Evolutionary conservation across 768 basidiomycete genomes (phyloP).

Genomic region (Podaxis mareebaensis): DNA sequence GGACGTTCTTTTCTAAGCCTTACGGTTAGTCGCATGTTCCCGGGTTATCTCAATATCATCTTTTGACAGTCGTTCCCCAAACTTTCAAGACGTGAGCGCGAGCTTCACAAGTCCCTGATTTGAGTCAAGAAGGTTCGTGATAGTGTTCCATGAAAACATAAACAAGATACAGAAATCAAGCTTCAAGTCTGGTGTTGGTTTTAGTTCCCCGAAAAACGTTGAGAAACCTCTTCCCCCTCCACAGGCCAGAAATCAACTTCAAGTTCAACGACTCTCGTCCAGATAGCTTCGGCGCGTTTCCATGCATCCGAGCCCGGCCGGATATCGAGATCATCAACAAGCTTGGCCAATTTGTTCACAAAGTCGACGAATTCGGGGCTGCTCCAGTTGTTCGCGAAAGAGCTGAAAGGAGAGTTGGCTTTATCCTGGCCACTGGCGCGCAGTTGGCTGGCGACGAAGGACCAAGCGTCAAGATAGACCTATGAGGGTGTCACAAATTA

Average conservation of each 20-base stretch:
- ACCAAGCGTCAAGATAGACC: conserved; percentile 76
- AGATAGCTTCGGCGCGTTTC: conserved; percentile 48
- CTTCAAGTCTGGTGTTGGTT: neutral
- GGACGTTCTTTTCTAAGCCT: too few relatives aligned
- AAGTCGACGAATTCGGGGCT: conserved; percentile 51
- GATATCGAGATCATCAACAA: conserved; percentile 48
- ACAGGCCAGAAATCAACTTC: conserved; percentile 63
- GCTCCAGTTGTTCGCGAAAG: conserved; percentile 69
- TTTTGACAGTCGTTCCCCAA: too few relatives aligned
- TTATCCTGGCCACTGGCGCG: conserved; percentile 3
- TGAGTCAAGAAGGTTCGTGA: neutral
- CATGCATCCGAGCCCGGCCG: conserved; percentile 34
- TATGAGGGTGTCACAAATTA: conserved; percentile 23
- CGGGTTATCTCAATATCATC: too few relatives aligned
- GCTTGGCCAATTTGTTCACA: conserved; percentile 46
- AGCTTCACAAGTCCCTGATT: too few relatives aligned
- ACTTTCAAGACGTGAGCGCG: too few relatives aligned
- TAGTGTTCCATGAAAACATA: neutral
- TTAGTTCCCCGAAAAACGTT: neutral
- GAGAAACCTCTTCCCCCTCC: conserved; percentile 33
- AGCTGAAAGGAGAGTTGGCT: conserved; percentile 33
- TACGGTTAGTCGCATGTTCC: too few relatives aligned
- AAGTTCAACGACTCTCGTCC: conserved; percentile 59
- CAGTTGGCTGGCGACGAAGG: conserved; percentile 36
- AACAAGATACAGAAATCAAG: neutral